Evolutionary conservation across 2,329 filamentous ascomycete genomes (phyloP).

Genomic region (Hypoxylon sp.): DNA sequence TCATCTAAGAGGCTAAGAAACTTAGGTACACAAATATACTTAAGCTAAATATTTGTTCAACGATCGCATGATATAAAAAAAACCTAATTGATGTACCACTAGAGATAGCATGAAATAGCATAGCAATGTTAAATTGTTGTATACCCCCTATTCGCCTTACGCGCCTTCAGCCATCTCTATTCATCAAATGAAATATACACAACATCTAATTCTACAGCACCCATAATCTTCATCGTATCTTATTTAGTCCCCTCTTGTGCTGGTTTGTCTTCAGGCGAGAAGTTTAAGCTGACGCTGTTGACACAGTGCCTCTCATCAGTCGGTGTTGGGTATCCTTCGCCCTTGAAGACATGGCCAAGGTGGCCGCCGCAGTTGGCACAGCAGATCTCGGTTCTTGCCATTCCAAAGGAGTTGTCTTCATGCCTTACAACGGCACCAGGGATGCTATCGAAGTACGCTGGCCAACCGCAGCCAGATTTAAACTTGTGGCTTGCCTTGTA

Average conservation of each 20-base stretch:
- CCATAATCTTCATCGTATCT: conserved; percentile 55
- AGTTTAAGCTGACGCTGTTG: conserved; percentile 91
- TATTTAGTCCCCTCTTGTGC: conserved; percentile 58
- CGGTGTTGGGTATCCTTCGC: conserved; percentile 85
- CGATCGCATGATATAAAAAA: background rate
- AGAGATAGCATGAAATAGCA: background rate
- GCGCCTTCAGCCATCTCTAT: background rate
- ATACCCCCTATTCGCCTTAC: background rate
- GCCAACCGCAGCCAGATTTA: conserved; percentile 96
- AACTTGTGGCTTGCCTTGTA: conserved; percentile 97
- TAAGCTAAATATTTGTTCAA: background rate
- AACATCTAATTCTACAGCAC: conserved; percentile 4
- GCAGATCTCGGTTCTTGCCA: conserved; percentile 91
- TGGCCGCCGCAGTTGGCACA: conserved; percentile 96
- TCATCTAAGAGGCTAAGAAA: background rate
- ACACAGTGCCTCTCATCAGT: conserved; percentile 98
- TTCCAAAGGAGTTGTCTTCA: conserved; percentile 82
- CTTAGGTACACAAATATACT: background rate
- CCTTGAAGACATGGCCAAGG: conserved; percentile 92
- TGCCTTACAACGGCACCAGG: conserved; percentile 90
- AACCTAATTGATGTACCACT: background rate
- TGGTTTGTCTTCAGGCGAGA: conserved; percentile 75
- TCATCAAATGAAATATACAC: conserved; percentile 1
- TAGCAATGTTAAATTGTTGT: background rate
- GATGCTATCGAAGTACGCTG: conserved; percentile 95